Percentiles rank a stretch among this genome's conserved stretches.
Conservation (phyloP, 441 rosid species). For the Syzygium syzygioides region DNA sequence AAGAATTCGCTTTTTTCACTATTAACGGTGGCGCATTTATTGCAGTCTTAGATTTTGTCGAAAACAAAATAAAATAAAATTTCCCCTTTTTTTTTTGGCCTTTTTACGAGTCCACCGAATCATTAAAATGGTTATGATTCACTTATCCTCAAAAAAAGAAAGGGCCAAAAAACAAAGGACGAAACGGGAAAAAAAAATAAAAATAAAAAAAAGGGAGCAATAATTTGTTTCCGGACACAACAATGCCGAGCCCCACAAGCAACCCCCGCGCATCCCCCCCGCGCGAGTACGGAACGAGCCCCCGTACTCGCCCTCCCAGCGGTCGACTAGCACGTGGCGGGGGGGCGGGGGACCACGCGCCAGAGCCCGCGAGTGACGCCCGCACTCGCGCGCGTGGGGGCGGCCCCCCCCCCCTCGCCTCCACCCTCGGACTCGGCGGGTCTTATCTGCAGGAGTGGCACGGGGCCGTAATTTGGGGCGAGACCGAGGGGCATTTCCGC, state of each 20-base stretch:
- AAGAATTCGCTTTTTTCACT: neutral
- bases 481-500: slow-evolving; percentile 10
- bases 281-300: neutral
- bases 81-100: neutral
- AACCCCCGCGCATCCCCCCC: neutral
- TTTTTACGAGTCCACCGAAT: slow-evolving; percentile 17
- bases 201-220: neutral
- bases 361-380: neutral
- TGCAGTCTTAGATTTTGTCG: slow-evolving; percentile 17
- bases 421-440: no score
- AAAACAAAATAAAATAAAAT: neutral
- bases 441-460: neutral
- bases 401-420: neutral
- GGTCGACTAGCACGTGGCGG: neutral
- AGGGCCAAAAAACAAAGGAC: neutral
- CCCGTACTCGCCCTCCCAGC: neutral
- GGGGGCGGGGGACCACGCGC: neutral
- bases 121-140: slow-evolving; percentile 15
- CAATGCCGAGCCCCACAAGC: neutral
- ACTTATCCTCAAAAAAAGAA: neutral
- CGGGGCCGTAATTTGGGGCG: neutral
- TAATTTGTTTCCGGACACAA: neutral
- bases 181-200: neutral
- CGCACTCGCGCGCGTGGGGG: neutral
- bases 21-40: slow-evolving; percentile 7